Base-by-base conservation (phyloP, 331 rosid genomes). In the Arachis monticola region DNA sequence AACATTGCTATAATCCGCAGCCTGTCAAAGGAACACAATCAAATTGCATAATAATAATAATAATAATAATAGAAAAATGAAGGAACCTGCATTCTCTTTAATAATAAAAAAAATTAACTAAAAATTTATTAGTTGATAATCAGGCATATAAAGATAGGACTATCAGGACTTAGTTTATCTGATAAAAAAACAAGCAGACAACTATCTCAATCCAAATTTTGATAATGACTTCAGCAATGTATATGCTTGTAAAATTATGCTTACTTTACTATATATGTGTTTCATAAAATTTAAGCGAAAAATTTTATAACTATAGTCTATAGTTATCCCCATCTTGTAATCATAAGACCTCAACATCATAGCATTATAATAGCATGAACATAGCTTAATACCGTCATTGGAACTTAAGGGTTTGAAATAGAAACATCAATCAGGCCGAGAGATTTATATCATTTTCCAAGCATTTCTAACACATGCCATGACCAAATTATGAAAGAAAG, bases 51-150 rank as follows among this genome's bases (percentile, higher is more conserved):
- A 35, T 35, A 35, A 35, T 35, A 35, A 35, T 35, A 35, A 17
- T 17, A 17, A 17, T 17, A 61, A 95, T 86, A 77, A 95, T 93
- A 35, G 4, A 69, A 64, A 61, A 71, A 68, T 47, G 55, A 78
- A 53, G 73, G 84, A 51, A 85, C 88, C 60, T 80, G 86, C 76
- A 50, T 81, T 84, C 63, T 6, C 51, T 10, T 59, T 41, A 60
- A 22, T 8, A 17, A 96, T 17, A 14, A 56, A 11, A 13, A 59
- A 45, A 67, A 46, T 35, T 41, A 12, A 35, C 40, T 32, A 32
- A 35, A 2, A 35, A 35, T n/a, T 31, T 65, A 63, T 52, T 53
- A 70, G 31, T n/a, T 51, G 13, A 59, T 42, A 63, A 64, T 13
- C 60, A 50, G 8, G 80, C 47, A 17, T 10, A 58, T 73, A 85